phyloP scores from a whole-genome alignment of 2,329 filamentous ascomycete species.

The Aspergillus carbonarius region DNA sequence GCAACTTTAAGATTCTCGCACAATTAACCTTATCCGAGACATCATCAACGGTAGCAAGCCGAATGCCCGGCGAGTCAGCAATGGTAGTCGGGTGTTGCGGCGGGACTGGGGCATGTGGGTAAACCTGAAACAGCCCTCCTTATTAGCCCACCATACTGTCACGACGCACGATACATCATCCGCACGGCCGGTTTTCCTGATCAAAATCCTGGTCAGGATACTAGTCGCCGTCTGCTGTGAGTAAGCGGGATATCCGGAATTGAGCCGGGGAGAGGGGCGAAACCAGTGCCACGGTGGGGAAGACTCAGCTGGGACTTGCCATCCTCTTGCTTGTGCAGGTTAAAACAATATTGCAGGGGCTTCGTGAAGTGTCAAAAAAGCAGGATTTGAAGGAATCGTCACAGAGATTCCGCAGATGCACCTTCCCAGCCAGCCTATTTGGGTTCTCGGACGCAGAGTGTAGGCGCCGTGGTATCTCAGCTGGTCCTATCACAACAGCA shows the following conservation, averaged over 20 bases:
- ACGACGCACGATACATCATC: neutral
- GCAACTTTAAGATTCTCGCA: neutral
- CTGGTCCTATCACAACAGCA: neutral
- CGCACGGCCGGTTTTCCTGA: neutral
- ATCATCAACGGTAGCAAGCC: neutral
- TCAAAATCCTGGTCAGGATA: neutral
- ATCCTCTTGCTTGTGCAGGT: too few species aligned
- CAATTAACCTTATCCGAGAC: neutral
- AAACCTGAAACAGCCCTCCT: neutral
- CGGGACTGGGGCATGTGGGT: neutral
- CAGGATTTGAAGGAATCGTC: too few species aligned
- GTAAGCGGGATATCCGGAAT: neutral
- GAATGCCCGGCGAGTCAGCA: neutral
- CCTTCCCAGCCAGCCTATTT: too few species aligned
- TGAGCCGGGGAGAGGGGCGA: neutral
- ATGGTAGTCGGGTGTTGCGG: neutral
- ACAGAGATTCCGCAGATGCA: too few species aligned
- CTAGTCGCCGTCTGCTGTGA: neutral
- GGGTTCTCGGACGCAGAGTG: neutral
- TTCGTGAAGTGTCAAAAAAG: too few species aligned
- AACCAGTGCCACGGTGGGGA: too few species aligned
- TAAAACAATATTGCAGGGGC: too few species aligned
- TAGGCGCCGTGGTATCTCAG: neutral
- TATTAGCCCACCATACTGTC: neutral
- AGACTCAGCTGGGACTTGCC: too few species aligned